Evolutionary conservation across 176 grass and related monocot genomes (phyloP), one percentile per base, ranked within the genome.

Genomic region (Rhynchospora tenuis): DNA sequence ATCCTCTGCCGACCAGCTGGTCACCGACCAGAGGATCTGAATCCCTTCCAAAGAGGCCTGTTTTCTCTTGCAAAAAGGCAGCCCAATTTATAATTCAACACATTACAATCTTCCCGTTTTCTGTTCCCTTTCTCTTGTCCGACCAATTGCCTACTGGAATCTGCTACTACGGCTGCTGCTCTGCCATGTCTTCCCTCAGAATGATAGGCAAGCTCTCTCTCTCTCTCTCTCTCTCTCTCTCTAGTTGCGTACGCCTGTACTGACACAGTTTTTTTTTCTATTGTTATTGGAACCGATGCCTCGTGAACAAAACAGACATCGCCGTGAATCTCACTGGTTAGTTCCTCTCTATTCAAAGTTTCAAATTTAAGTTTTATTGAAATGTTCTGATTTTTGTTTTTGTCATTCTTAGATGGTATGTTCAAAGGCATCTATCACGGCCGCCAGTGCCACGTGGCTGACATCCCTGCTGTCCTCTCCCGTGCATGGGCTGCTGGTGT

Each of bases 351-450:
- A 23, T 54, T 42, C 42, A 51, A 46, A 10, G 22, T 75, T 72
- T 9, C 9, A 38, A 45, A 24, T 70, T 44, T 19, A 1, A 73
- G 6, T 69, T 51, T 69, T 4, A 64, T 2, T 4, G 15, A 31
- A 29, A 46, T 10, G 42, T 38, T 20, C 8, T 88, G 15, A 75
- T n/a, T 43, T 43, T 69, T 20, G 6, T 51, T 78, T 50, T 73
- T 6, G 6, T 83, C 33, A 79, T n/a, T 57, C n/a, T 66, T 87
- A 93, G 95, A 98, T 95, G 88, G 83, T 33, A 98, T 98, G 95
- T 98, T 98, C 91, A 98, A 89, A 83, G 95, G 95, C 19, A 89
- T 95, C 56, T 98, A 98, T 88, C 89, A 98, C 76, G 92, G 91
- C 64, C 92, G 90, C 84, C 91, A 93, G 76, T 95, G 89, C 88